Base-by-base conservation (phyloP, 192 early-diverging fungal genomes). In the Linnemannia elongata region DNA sequence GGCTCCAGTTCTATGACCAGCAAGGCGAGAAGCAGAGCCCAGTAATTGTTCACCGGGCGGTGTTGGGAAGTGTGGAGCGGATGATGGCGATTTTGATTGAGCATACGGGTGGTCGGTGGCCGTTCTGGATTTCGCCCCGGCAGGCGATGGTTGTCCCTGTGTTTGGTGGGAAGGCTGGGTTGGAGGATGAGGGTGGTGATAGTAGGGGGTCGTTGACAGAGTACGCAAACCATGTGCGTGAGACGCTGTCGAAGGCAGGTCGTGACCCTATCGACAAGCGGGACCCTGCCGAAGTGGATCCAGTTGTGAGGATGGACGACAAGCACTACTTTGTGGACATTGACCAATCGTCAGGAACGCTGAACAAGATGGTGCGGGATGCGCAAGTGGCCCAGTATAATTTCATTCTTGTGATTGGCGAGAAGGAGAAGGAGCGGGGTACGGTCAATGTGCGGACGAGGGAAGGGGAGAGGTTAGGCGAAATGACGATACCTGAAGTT, bases 51-150 rank as follows among this genome's bases (percentile, higher is more conserved):
- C 98, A 99, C 80, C 92, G 97, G 15, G 97, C 98, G 12, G 93
- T 97, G 22, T 89, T 99, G 69, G 98, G 97, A 7, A 94, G 93
- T 55, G 92, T 99, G 69, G 98, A 99, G 91, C 91, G 98, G 2
- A 97, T 98, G 95, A 90, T 99, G 90, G 98, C 96, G n/a, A 96
- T 99, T 52, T 85, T 99, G 73, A 97, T 94, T 76, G 98, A 99
- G 87, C 96, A 99, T 88, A 97, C 95, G 76, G 94, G 89, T 20
- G 98, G 98, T 30, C 92, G 91, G 75, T 98, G 97, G 97, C 98
- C 97, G 33, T 97, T 99, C 90, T 99, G 98, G 98, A 84, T 98
- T 13, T 96, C 92, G 68, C 98, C 98, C 4, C 89, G 97, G 18
- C 98, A 99, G 81, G 96, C 95, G 2, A 92, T 97, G 33, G 93